Conservation (phyloP, 805 yeast species). For the Cyberlindnera galapagoensis region DNA sequence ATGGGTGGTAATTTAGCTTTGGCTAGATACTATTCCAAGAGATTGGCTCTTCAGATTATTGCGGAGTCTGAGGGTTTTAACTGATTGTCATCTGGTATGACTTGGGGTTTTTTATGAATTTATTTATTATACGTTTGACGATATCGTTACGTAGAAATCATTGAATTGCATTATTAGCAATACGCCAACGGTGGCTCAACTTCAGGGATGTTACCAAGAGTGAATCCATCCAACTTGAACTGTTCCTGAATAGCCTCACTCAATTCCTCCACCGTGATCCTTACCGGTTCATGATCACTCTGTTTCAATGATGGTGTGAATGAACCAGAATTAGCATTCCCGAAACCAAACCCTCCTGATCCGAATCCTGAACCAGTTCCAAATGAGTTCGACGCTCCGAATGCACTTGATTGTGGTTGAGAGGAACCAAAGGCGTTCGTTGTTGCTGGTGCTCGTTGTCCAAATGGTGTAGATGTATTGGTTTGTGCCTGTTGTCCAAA, state of each 20-base stretch:
- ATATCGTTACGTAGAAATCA: too few species aligned
- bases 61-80: constrained; percentile 26
- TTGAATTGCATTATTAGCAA: too few species aligned
- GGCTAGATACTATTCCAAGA: constrained; percentile 33
- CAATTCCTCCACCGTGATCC: constrained; percentile 30
- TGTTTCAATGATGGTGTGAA: constrained; percentile 26
- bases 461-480: constrained; percentile 7
- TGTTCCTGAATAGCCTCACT: constrained; percentile 37
- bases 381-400: constrained; percentile 4
- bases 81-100: too few species aligned
- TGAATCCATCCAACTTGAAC: constrained; percentile 43
- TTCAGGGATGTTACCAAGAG: constrained; percentile 65
- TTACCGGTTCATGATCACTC: constrained; percentile 27
- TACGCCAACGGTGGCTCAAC: constrained; percentile 58
- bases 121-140: too few species aligned
- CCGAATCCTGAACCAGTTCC: constrained; percentile 8
- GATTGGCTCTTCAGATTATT: constrained; percentile 34
- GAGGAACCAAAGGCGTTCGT: constrained; percentile 13
- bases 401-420: constrained; percentile 3
- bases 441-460: constrained; percentile 1
- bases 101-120: too few species aligned
- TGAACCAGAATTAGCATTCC: constrained; percentile 4
- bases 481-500: constrained; percentile 4
- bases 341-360: constrained; percentile 1
- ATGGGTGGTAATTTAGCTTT: constrained; percentile 37